Percentiles rank a stretch among this genome's conserved stretches.
Evolutionary conservation across 768 basidiomycete species (phyloP).

Genomic region (Termitomyces sp.): DNA sequence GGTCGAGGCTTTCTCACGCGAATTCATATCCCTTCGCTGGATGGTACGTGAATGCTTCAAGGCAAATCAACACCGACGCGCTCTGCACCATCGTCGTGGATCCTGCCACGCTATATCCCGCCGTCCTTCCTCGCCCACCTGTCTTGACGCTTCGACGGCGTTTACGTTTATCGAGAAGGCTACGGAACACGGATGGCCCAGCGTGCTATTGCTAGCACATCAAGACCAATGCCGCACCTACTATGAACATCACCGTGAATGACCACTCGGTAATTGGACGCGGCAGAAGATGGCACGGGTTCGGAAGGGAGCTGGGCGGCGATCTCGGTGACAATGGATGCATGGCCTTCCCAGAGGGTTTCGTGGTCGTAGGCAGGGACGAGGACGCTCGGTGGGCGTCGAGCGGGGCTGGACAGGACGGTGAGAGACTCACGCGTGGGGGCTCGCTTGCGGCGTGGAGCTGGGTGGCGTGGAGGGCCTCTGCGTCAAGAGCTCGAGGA

Average conservation of each 20-base stretch:
- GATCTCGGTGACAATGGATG: slow-evolving; percentile 69
- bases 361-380: slow-evolving; percentile 71
- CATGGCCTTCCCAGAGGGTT: slow-evolving; percentile 69
- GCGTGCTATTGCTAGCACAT: not conserved
- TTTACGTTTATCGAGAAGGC: not conserved
- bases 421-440: slow-evolving; percentile 43
- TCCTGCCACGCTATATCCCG: slow-evolving; percentile 29
- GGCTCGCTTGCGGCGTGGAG: slow-evolving; percentile 36
- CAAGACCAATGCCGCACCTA: slow-evolving; percentile 10
- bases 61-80: slow-evolving; percentile 39
- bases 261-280: slow-evolving; percentile 27
- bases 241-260: not conserved
- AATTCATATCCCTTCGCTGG: slow-evolving; percentile 58
- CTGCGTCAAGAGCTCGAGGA: slow-evolving; percentile 57
- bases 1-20: slow-evolving; percentile 55
- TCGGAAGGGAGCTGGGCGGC: slow-evolving; percentile 42
- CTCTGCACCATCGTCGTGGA: slow-evolving; percentile 42
- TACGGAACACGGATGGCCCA: not conserved
- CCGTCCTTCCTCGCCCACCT: slow-evolving; percentile 28
- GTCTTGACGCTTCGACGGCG: slow-evolving; percentile 10
- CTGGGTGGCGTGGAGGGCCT: slow-evolving; percentile 49
- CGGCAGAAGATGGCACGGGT: slow-evolving; percentile 73
- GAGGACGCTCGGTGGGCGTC: slow-evolving; percentile 41
- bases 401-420: not conserved
- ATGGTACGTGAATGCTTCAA: slow-evolving; percentile 68